phyloP scores from a whole-genome alignment of 129 eudicot species.

The Tanacetum coccineum region DNA sequence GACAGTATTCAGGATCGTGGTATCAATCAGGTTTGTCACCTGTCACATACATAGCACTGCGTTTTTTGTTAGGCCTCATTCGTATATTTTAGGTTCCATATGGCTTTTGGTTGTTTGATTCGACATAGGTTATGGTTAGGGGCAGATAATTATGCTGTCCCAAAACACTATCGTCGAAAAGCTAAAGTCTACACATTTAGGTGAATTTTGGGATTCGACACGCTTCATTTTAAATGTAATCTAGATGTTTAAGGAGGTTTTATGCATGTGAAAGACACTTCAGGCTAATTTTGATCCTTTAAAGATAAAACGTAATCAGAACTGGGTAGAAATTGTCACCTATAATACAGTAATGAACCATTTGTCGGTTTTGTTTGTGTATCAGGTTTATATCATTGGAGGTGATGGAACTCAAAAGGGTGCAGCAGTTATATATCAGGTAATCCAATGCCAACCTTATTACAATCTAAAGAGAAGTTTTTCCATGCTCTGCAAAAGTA shows the following conservation, averaged over 20 bases:
- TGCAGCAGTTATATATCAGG: conserved; percentile 81
- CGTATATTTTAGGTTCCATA: conserved; percentile 12
- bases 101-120: conserved; percentile 15
- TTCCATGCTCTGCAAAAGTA: not conserved
- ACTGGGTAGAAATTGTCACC: not conserved
- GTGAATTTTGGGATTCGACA: too few species aligned
- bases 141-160: too few species aligned
- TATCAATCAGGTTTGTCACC: conserved; percentile 60
- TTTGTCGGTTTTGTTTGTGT: conserved; percentile 20
- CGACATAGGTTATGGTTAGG: not conserved
- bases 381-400: conserved; percentile 81
- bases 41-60: not conserved
- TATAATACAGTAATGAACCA: not conserved
- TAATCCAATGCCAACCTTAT: conserved; percentile 20
- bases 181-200: too few species aligned
- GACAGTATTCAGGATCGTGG: conserved; percentile 94
- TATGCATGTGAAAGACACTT: too few species aligned
- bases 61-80: not conserved
- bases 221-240: too few species aligned
- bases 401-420: conserved; percentile 94
- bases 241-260: too few species aligned
- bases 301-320: not conserved
- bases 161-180: too few species aligned
- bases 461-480: too few species aligned
- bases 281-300: not conserved